Conservation (phyloP, 345 rosid genomes). For the Lepidium africanum region DNA sequence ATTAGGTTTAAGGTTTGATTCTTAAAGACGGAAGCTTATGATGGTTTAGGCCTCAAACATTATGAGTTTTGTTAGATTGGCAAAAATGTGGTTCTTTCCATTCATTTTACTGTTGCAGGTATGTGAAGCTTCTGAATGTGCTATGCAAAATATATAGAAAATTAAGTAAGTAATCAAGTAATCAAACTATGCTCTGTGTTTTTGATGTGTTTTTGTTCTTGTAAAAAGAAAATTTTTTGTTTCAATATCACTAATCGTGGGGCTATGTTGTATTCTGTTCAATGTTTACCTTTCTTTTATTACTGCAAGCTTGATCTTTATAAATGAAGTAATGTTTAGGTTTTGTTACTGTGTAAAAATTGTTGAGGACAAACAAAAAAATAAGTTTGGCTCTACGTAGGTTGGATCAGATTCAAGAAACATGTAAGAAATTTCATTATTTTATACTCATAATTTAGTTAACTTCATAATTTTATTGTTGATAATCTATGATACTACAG, state of each 20-base stretch:
- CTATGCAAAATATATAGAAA: conserved; percentile 60
- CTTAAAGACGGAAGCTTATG: conserved; percentile 3
- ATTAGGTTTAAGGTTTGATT: not conserved
- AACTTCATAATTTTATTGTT: not conserved
- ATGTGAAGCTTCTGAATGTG: conserved; percentile 71
- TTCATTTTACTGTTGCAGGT: conserved; percentile 41
- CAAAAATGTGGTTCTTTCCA: conserved; percentile 31
- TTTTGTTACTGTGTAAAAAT: conserved; percentile 39
- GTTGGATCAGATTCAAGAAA: conserved; percentile 61
- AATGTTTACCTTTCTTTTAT: too few species aligned
- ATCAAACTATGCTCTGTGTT: not conserved
- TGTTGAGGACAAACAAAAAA: conserved; percentile 51
- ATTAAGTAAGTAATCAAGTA: conserved; percentile 46
- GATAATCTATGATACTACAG: conserved; percentile 35
- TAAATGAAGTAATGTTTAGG: not conserved
- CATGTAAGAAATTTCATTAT: conserved; percentile 47
- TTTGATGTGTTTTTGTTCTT: not conserved
- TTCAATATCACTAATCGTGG: not conserved
- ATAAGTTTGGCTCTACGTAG: conserved; percentile 47
- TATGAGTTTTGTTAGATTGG: conserved; percentile 4
- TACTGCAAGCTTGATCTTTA: too few species aligned
- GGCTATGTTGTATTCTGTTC: too few species aligned
- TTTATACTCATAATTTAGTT: conserved; percentile 3
- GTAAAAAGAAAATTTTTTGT: not conserved
- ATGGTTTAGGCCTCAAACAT: conserved; percentile 25